Evolutionary conservation across 2,329 filamentous ascomycete genomes (phyloP), one percentile per base, ranked within the genome.

Genomic region (Fusarium foetens): DNA sequence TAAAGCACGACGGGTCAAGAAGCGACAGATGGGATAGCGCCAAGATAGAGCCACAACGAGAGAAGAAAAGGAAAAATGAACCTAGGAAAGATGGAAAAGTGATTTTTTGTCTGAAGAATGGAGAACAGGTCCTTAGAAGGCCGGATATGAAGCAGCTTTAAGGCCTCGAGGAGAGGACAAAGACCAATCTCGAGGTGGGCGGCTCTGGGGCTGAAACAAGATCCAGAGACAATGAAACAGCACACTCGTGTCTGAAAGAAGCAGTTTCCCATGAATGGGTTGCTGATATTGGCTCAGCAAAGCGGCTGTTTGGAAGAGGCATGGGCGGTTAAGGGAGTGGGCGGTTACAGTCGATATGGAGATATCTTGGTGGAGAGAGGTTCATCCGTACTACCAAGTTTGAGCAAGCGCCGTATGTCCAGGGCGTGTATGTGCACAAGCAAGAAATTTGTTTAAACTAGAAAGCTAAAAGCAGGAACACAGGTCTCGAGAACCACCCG

Each of bases 271-370:
- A 76, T 70, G 71, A 79, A 83, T 74, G 79, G 81, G 80, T 80
- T 79, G 79, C 81, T 81, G 82, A 85, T 83, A 88, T 88, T 89
- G 87, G 87, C 48, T 82, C 84, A 79, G 76, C 74, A 71, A 66
- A 83, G 84, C 83, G 84, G 83, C 80, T 85, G 83, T 86, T 81
- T 85, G 43, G 33, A 43, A 42, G 81, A 79, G 58, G 12, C 23
- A 23, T 41, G 74, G 76, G 76, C 76, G 76, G 76, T 75, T 76
- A 77, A 69, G 54, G 33, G 17, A 42, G 53, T 73, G 67, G 73
- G 76, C 76, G 76, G 72, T 68, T 76, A 77, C 63, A 58, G 45
- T 27, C 53, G 23, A 46, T 17, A 66, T 39, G 55, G 43, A 36
- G n/a, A 55, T 64, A 46, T 51, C 48, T n/a, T 25, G 25, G 42